phyloP scores from a whole-genome alignment of 2,329 filamentous ascomycete species.

The Colletotrichum destructivum region DNA sequence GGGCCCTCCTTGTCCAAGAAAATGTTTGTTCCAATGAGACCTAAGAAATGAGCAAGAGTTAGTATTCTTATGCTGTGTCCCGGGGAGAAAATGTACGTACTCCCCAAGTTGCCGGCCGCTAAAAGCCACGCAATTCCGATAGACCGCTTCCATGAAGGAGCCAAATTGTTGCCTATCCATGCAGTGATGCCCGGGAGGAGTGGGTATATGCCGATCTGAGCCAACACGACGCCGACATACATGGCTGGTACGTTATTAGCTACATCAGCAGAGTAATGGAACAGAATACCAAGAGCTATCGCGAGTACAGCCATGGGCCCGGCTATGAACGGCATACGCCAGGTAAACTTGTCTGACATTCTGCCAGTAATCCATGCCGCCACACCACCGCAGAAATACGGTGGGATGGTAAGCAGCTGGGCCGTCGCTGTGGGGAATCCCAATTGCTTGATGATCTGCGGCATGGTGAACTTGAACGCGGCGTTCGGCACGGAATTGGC shows the following conservation, averaged over 20 bases:
- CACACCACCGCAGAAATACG: slow-evolving; percentile 52
- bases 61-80: neutral
- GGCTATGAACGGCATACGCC: slow-evolving; percentile 57
- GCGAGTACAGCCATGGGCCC: slow-evolving; percentile 50
- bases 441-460: slow-evolving; percentile 57
- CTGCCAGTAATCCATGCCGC: slow-evolving; percentile 48
- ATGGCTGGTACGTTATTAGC: slow-evolving; percentile 51
- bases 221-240: slow-evolving; percentile 31
- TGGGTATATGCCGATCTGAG: slow-evolving; percentile 49
- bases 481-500: slow-evolving; percentile 55
- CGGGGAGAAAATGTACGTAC: neutral
- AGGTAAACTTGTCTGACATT: slow-evolving; percentile 53
- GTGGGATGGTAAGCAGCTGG: slow-evolving; percentile 52
- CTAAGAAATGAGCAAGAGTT: slow-evolving; percentile 43
- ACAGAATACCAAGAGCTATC: slow-evolving; percentile 52
- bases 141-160: slow-evolving; percentile 45
- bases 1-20: slow-evolving; percentile 55
- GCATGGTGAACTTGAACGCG: slow-evolving; percentile 50
- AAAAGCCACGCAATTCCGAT: slow-evolving; percentile 47
- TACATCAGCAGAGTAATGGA: slow-evolving; percentile 53
- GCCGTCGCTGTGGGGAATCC: slow-evolving; percentile 53
- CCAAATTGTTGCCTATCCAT: slow-evolving; percentile 47
- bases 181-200: slow-evolving; percentile 48
- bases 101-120: slow-evolving; percentile 39
- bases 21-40: slow-evolving; percentile 56